phyloP scores from a whole-genome alignment of 148 eudicot genomes.

The Polygonum maritimum region DNA sequence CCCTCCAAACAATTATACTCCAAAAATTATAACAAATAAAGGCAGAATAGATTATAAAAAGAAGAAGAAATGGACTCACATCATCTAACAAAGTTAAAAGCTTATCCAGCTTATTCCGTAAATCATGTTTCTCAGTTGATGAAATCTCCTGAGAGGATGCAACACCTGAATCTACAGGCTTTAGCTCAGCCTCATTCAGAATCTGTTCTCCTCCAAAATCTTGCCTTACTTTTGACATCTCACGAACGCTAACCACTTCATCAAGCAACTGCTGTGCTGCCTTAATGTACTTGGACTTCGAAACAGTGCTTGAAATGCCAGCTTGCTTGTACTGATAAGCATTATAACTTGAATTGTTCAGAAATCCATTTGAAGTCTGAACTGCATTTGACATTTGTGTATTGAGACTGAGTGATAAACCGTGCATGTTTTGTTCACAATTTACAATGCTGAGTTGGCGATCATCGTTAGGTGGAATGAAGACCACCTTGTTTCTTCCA shows the following conservation, averaged over 20 bases:
- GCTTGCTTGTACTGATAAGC: slow-evolving; percentile 32
- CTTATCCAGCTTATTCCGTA: slow-evolving; percentile 6
- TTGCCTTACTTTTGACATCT: slow-evolving; percentile 29
- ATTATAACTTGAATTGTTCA: slow-evolving; percentile 21
- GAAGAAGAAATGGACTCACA: background rate
- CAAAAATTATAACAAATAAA: too few species aligned
- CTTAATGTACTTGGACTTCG: slow-evolving; percentile 62
- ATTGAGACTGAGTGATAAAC: slow-evolving; percentile 66
- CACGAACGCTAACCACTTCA: slow-evolving; percentile 64
- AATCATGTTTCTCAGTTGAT: background rate
- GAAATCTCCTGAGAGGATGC: too few species aligned
- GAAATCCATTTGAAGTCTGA: slow-evolving; percentile 23
- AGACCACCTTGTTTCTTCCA: too few species aligned
- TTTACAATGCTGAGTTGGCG: slow-evolving; percentile 10
- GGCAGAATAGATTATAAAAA: background rate
- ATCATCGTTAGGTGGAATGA: too few species aligned
- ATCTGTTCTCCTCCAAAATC: slow-evolving; percentile 35
- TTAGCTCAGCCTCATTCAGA: background rate
- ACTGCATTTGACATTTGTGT: slow-evolving; percentile 28
- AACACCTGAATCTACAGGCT: background rate
- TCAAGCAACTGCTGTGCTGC: slow-evolving; percentile 63
- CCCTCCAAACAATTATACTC: background rate
- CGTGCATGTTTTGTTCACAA: slow-evolving; percentile 44
- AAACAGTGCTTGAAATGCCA: slow-evolving; percentile 23
- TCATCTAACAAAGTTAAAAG: background rate